These are phyloP conservation scores for Apiospora aurea DNA, from an alignment of 2,329 filamentous ascomycete species.

Conservation along the genomic window DNA sequence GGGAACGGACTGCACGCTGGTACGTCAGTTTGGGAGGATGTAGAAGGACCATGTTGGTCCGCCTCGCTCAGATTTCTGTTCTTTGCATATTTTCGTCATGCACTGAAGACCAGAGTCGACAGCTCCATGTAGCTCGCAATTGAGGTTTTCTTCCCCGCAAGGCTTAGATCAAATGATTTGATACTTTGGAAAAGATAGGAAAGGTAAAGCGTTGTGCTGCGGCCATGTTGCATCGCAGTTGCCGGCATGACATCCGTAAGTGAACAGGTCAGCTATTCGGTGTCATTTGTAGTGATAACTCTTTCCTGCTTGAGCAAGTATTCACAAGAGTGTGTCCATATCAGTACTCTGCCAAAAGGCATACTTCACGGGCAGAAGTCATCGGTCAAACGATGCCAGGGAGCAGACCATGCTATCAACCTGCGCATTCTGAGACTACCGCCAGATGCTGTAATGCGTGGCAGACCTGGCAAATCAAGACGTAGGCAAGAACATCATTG, in stretches of 20 bases:
- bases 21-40: conserved; percentile 28
- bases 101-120: conserved; percentile 34
- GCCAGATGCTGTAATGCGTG: neutral
- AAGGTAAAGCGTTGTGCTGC: neutral
- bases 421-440: neutral
- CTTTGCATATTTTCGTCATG: conserved; percentile 44
- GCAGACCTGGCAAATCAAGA: neutral
- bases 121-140: conserved; percentile 35
- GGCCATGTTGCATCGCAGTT: neutral
- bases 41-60: conserved; percentile 29
- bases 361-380: neutral
- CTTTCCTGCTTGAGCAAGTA: neutral
- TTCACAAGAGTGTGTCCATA: neutral
- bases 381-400: neutral
- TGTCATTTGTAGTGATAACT: neutral
- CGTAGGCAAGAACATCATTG: too few relatives aligned
- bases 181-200: neutral
- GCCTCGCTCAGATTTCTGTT: conserved; percentile 60
- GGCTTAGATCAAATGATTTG: neutral
- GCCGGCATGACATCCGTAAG: neutral
- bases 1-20: conserved; percentile 11
- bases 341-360: neutral
- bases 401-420: neutral
- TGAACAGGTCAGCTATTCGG: conserved; percentile 12
- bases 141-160: conserved; percentile 36